Conservation (phyloP, 495 filamentous ascomycete genomes). For the Talaromyces ruber region DNA sequence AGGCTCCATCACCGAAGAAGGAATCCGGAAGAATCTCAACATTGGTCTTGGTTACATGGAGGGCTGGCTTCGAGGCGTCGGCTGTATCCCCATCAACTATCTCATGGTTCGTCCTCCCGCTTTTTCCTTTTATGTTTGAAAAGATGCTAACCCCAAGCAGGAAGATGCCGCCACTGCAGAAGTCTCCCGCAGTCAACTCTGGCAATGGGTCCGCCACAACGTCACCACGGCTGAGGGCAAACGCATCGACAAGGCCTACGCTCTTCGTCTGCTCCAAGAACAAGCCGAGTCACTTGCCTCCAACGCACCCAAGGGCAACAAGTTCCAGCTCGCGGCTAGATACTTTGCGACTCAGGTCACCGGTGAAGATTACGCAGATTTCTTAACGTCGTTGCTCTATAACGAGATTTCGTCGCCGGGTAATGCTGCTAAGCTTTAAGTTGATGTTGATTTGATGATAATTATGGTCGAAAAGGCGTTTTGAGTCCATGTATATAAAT, state of each 20-base stretch:
- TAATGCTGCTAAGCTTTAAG: constrained; percentile 73
- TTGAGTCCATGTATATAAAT: background rate
- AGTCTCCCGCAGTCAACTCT: constrained; percentile 84
- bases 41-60: constrained; percentile 99
- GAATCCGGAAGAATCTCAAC: constrained; percentile 96
- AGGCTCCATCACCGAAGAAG: constrained; percentile 86
- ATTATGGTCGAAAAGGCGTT: background rate
- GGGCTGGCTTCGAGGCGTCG: constrained; percentile 89
- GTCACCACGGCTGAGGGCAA: constrained; percentile 82
- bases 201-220: constrained; percentile 92
- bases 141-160: constrained; percentile 24
- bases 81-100: constrained; percentile 96
- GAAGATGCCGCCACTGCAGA: constrained; percentile 98
- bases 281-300: constrained; percentile 66
- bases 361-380: constrained; percentile 95
- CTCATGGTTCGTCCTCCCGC: constrained; percentile 57
- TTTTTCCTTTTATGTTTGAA: background rate
- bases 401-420: constrained; percentile 91
- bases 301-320: constrained; percentile 82
- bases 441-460: background rate
- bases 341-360: constrained; percentile 93
- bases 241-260: constrained; percentile 86
- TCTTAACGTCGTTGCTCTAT: constrained; percentile 82
- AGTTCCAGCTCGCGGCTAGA: constrained; percentile 80
- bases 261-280: constrained; percentile 78